phyloP scores from a whole-genome alignment of 106 monocot species.

The Alisma plantagoaquatica region DNA sequence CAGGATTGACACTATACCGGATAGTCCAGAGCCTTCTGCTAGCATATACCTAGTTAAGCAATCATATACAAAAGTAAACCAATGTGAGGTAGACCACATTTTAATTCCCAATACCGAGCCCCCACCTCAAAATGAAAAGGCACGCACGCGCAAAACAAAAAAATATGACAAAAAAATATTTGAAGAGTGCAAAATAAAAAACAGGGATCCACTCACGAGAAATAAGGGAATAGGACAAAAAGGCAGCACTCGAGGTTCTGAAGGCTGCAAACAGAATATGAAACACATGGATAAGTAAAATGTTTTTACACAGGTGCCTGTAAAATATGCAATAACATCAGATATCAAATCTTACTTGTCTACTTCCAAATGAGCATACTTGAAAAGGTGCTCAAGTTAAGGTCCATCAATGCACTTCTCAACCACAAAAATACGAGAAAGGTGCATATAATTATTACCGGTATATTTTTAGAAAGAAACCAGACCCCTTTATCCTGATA shows the following conservation, averaged over 20 bases:
- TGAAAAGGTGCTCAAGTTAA: slow-evolving; percentile 90
- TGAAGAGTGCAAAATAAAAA: background rate
- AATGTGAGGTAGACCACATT: too few species aligned
- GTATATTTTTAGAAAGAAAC: too few species aligned
- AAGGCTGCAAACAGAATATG: slow-evolving; percentile 36
- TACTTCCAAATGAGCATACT: slow-evolving; percentile 87
- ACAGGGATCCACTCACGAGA: slow-evolving; percentile 58
- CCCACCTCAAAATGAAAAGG: too few species aligned
- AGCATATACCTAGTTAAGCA: slow-evolving; percentile 99
- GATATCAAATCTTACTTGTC: slow-evolving; percentile 67
- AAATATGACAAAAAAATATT: background rate
- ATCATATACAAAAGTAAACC: too few species aligned
- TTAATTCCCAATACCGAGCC: too few species aligned
- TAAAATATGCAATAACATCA: background rate
- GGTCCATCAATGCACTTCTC: slow-evolving; percentile 7
- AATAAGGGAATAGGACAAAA: slow-evolving; percentile 96
- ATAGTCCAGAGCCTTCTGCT: slow-evolving; percentile 88
- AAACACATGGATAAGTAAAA: background rate
- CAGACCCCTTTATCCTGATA: too few species aligned
- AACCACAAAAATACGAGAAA: too few species aligned
- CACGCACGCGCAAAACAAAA: too few species aligned
- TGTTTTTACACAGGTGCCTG: background rate
- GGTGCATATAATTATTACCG: too few species aligned
- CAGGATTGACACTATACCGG: slow-evolving; percentile 97
- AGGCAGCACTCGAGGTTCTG: slow-evolving; percentile 97